A percentile compares a stretch with the other conserved stretches of the same genome.
Evolutionary conservation across 2,329 filamentous ascomycete species (phyloP).

Genomic region (Apiospora rasikravindrae): DNA sequence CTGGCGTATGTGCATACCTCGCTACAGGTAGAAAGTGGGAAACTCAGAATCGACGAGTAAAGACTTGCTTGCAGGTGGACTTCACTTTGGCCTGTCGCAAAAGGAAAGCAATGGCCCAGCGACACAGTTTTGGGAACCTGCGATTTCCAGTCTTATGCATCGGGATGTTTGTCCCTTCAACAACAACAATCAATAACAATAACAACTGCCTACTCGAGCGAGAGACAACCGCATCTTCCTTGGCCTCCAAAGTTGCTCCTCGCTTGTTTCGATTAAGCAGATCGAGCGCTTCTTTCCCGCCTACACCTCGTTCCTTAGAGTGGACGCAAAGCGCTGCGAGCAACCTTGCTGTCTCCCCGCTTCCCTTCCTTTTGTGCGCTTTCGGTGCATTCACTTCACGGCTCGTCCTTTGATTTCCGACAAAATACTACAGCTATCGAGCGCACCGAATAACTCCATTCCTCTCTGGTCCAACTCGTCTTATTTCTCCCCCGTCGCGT

Average conservation of each 20-base stretch:
- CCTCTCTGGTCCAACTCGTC: background rate
- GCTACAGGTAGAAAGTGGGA: background rate
- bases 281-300: background rate
- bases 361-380: background rate
- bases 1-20: background rate
- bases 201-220: background rate
- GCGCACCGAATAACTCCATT: background rate
- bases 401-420: background rate
- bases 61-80: background rate
- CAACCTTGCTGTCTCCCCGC: conserved; percentile 15
- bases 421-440: background rate
- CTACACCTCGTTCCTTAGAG: background rate
- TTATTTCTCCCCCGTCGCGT: background rate
- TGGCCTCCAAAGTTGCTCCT: background rate
- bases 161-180: background rate
- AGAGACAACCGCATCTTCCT: background rate
- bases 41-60: background rate
- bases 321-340: conserved; percentile 1
- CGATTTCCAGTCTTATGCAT: background rate
- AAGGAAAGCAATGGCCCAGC: conserved; percentile 3
- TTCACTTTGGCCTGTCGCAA: background rate
- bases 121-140: background rate
- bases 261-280: background rate
- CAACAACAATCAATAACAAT: conserved; percentile 2
- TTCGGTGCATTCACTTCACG: conserved; percentile 2